These are phyloP conservation scores for Neonectria neomacrospora DNA, from an alignment of 2,329 filamentous ascomycete genomes.

Conservation along the genomic window DNA sequence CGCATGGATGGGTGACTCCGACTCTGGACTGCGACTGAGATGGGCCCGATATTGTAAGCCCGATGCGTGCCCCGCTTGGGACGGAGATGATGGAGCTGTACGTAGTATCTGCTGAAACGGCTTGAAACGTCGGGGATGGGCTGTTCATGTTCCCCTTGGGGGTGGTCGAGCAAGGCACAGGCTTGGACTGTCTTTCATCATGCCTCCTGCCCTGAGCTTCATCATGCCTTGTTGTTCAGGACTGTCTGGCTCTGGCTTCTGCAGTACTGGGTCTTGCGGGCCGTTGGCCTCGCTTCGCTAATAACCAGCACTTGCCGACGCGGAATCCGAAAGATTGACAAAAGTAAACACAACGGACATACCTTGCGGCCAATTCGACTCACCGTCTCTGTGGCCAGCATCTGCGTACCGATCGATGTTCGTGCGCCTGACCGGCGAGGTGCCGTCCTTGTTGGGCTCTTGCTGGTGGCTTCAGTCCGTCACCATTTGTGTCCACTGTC, in stretches of 20 bases:
- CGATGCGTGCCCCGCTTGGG: constrained; percentile 35
- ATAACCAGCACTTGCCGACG: constrained; percentile 20
- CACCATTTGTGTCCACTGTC: constrained; percentile 13
- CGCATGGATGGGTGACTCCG: neutral
- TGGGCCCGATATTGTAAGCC: constrained; percentile 29
- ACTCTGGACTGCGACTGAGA: constrained; percentile 5
- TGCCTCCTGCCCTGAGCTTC: constrained; percentile 9
- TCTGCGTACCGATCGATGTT: constrained; percentile 7
- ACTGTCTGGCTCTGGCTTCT: constrained; percentile 1
- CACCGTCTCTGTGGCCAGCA: constrained; percentile 14
- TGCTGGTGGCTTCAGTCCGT: constrained; percentile 18
- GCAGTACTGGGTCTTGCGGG: constrained; percentile 10
- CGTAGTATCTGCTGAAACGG: constrained; percentile 42
- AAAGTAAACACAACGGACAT: constrained; percentile 27
- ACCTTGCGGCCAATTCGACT: constrained; percentile 14
- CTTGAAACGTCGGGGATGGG: constrained; percentile 41
- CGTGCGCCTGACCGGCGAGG: constrained; percentile 18
- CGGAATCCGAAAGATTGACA: constrained; percentile 18
- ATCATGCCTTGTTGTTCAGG: constrained; percentile 14
- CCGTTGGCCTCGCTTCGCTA: neutral
- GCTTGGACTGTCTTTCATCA: constrained; percentile 18
- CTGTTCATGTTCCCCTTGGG: constrained; percentile 15
- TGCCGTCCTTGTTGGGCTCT: constrained; percentile 2
- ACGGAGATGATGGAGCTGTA: constrained; percentile 26
- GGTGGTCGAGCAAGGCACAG: constrained; percentile 12